Base-by-base conservation (phyloP, 2,329 filamentous ascomycete species). In the Fusarium sp. region DNA sequence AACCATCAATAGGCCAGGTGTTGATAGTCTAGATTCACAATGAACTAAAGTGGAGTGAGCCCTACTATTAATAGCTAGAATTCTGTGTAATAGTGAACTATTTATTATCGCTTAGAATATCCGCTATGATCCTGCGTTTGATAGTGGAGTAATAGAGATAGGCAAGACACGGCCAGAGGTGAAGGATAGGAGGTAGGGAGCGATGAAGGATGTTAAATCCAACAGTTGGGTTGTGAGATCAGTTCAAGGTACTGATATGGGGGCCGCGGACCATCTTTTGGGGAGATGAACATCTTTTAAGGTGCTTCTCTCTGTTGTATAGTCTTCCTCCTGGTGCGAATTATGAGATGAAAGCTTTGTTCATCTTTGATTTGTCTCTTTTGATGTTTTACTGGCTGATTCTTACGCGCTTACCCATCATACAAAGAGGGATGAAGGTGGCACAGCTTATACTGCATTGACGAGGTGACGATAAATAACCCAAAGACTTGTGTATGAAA, bases 61-160 rank as follows among this genome's bases (percentile, higher is more conserved):
- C 30, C 48, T 69, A 2, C 37, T 69, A 27, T 69, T 62, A 23
- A 58, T 66, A 35, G 67, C 67, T 25, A 56, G 25, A 34, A 54
- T 69, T 20, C 23, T 69, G 10, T 30, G 58, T 23, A 58, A 57
- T 10, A 69, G 67, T 27, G 67, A 69, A 18, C 62, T 69, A 6
- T 27, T 61, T 5, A 3, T 10, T 2, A 58, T 69, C 3, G 56
- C 57, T 30, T 35, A 20, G 13, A 39, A 57, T 35, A 62, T 69
- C 6, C 67, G 62, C 9, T 27, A 41, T 6, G 57, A 58, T 7
- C 2, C 48, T 13, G 57, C 37, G 8, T 41, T 45, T 58, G 32
- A 56, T 48, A 35, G 56, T 32, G 27, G 11, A 14, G 62, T 62
- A 23, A 45, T 45, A 23, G n/a, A 66, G 37, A 65, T n/a, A 16